Base-by-base conservation (phyloP, 768 basidiomycete genomes). In the Pulveroboletus sp. region DNA sequence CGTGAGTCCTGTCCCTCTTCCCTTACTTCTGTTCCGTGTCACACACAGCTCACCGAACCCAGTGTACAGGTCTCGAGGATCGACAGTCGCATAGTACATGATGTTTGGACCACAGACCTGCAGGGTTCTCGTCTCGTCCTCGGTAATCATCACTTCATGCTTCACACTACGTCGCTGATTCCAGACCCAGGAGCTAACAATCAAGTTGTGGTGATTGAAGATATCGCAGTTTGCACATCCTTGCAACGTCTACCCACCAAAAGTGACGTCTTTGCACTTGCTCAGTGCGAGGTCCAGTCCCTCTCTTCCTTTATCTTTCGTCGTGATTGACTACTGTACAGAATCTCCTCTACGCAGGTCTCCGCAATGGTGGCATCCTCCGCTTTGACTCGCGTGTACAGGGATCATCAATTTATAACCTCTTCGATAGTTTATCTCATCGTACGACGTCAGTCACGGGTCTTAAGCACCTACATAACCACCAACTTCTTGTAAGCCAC, bases 231-330 rank as follows among this genome's bases (percentile, higher is more conserved):
- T 2, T 57, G 69, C 28, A 50, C 56, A 2, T 65, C 67, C 12
- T 58, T 76, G 2, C 67, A 70, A 46, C 57, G 66, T 50, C 61
- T 87, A 9, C 64, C 72, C 26, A 85, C 83, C 3, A 56, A 71
- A 17, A 85, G 83, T 46, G 85, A 86, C 57, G 80, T 86, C 0
- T 79, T 88, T 54, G 65, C 84, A 3, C 66, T 86, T n/a, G 62
- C 71, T 41, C 81, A 81, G 57, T 62, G 71, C 41, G 66, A 75
- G 44, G 85, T 84, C 37, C 6, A 72, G 58, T 8, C 30, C 35
- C 7, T 0, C 26, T 8, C 24, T 46, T 15, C 24, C 21, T 24
- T 18, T 10, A 8, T 26, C 18, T 21, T 17, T 28, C 50, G 6
- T 38, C 40, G 0, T 11, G 14, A 28, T 7, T 37, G 37, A 57